phyloP scores from a whole-genome alignment of 495 filamentous ascomycete genomes.

The Podospora conica region DNA sequence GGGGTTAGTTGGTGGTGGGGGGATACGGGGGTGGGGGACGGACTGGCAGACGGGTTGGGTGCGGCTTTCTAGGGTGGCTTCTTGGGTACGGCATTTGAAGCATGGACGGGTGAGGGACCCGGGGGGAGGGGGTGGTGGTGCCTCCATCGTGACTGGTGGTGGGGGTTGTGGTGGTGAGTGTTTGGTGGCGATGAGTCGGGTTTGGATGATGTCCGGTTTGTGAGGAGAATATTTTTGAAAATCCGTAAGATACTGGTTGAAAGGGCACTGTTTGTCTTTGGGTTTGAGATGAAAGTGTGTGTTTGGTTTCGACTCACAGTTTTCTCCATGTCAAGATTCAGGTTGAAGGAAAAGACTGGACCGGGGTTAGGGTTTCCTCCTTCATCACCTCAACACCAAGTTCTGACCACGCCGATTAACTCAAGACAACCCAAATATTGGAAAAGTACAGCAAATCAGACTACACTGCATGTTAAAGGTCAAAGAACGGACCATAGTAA shows the following conservation, averaged over 20 bases:
- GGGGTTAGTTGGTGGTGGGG: conserved; percentile 16
- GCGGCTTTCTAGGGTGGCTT: conserved; percentile 25
- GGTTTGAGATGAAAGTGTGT: neutral
- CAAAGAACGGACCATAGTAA: too few species aligned
- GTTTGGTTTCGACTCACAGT: neutral
- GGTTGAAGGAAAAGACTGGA: neutral
- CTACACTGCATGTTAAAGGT: too few species aligned
- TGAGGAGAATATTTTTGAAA: neutral
- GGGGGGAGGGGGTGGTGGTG: neutral
- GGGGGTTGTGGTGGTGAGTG: neutral
- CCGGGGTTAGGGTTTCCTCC: neutral
- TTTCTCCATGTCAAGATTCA: neutral
- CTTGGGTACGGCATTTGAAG: conserved; percentile 21
- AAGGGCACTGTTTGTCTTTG: neutral
- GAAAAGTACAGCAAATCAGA: too few species aligned
- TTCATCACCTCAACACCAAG: too few species aligned
- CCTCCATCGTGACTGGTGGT: conserved; percentile 4
- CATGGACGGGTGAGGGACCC: conserved; percentile 17
- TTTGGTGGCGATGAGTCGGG: neutral
- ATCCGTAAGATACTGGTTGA: neutral
- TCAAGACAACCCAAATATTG: too few species aligned
- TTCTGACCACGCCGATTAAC: too few species aligned
- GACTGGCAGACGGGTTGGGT: conserved; percentile 21
- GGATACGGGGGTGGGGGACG: neutral
- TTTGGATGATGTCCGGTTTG: neutral